Conservation (phyloP, 768 basidiomycete genomes). For the Rossbeevera mucosa region DNA sequence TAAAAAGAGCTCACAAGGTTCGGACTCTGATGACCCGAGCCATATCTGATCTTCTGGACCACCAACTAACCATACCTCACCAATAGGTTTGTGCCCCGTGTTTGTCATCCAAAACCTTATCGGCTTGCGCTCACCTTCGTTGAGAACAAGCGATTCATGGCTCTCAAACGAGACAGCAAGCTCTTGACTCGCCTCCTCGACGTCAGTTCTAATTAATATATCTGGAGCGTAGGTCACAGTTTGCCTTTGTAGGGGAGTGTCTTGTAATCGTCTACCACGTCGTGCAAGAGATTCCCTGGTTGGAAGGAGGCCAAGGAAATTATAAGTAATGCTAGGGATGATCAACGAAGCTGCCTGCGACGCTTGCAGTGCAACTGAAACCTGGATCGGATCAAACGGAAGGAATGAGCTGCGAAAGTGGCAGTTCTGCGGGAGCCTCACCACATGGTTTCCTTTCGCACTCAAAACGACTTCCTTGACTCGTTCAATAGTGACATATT, state of each 20-base stretch:
- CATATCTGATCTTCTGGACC: constrained; percentile 62
- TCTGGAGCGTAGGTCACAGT: constrained; percentile 70
- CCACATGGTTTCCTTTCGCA: constrained; percentile 61
- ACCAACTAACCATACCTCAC: constrained; percentile 67
- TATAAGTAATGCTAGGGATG: constrained; percentile 55
- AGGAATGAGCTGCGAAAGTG: neutral
- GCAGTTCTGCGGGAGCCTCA: constrained; percentile 31
- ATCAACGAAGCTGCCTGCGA: constrained; percentile 47
- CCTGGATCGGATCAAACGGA: constrained; percentile 30
- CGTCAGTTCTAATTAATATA: constrained; percentile 50
- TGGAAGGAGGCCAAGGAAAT: constrained; percentile 72
- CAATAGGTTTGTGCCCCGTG: constrained; percentile 52
- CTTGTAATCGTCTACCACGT: constrained; percentile 73
- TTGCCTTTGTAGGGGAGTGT: constrained; percentile 67
- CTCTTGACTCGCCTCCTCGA: constrained; percentile 63
- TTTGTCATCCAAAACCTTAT: constrained; percentile 63
- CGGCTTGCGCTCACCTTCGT: constrained; percentile 63
- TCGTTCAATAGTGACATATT: constrained; percentile 52
- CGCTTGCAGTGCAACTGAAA: constrained; percentile 61
- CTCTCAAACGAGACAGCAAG: constrained; percentile 55
- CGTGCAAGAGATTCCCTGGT: constrained; percentile 59
- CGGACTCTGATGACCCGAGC: constrained; percentile 33
- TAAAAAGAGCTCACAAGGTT: constrained; percentile 13
- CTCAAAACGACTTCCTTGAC: constrained; percentile 59
- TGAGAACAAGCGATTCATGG: constrained; percentile 47